A percentile compares a stretch with the other conserved stretches of the same genome.
Evolutionary conservation across 768 basidiomycete genomes (phyloP).

Genomic region (Lactifluus hygrophoroides): DNA sequence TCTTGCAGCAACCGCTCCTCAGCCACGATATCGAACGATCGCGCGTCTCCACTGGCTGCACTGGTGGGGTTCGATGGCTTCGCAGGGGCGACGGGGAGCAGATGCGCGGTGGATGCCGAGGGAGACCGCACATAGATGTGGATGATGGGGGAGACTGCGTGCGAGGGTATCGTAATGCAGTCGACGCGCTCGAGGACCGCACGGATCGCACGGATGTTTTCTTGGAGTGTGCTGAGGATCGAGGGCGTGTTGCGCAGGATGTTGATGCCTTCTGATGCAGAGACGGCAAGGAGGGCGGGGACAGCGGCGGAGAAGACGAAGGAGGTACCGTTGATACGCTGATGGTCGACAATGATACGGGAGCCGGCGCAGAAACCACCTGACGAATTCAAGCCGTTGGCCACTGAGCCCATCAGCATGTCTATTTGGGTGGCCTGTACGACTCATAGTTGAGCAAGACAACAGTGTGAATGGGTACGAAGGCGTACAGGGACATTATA

Average conservation of each 20-base stretch:
- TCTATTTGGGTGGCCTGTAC: slow-evolving; percentile 56
- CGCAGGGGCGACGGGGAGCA: slow-evolving; percentile 21
- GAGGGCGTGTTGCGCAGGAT: slow-evolving; percentile 69
- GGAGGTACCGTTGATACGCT: slow-evolving; percentile 93
- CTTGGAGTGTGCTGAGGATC: slow-evolving; percentile 66
- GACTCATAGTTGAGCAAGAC: neutral
- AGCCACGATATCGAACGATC: slow-evolving; percentile 42
- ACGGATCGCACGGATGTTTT: slow-evolving; percentile 75
- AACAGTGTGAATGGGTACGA: neutral
- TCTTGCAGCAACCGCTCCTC: slow-evolving; percentile 87
- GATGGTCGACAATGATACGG: slow-evolving; percentile 74
- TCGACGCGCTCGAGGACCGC: slow-evolving; percentile 73
- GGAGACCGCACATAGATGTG: slow-evolving; percentile 59
- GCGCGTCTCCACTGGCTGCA: slow-evolving; percentile 37
- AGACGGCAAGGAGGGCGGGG: slow-evolving; percentile 82
- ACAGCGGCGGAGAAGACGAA: slow-evolving; percentile 96
- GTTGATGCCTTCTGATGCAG: slow-evolving; percentile 79
- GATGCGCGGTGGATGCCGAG: slow-evolving; percentile 25
- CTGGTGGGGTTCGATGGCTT: slow-evolving; percentile 46
- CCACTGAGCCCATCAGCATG: slow-evolving; percentile 88
- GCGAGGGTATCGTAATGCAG: slow-evolving; percentile 78
- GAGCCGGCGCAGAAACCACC: slow-evolving; percentile 97
- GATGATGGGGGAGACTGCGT: slow-evolving; percentile 79
- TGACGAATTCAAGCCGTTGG: slow-evolving; percentile 69
- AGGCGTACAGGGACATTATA: slow-evolving; percentile 81